These are phyloP conservation scores for Colletotrichum godetiae DNA, from an alignment of 2,329 filamentous ascomycete genomes.

Conservation along the genomic window DNA sequence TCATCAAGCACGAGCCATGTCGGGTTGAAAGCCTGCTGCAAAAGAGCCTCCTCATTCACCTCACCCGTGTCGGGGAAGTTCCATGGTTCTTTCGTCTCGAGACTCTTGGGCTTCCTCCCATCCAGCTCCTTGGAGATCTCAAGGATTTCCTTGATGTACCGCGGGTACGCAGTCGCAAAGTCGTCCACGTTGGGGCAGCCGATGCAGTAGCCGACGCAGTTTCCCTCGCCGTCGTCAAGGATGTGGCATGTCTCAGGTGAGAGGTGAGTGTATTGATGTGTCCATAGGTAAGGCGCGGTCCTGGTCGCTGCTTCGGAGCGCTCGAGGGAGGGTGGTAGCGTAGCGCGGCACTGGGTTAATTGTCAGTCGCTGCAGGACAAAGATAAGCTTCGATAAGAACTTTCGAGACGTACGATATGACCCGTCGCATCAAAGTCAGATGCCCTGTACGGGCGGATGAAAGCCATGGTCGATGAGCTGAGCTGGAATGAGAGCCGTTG, in stretches of 20 bases:
- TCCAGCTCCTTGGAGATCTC: conserved; percentile 39
- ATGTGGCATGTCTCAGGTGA: conserved; percentile 58
- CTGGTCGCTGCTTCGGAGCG: conserved; percentile 46
- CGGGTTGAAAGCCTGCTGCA: conserved; percentile 55
- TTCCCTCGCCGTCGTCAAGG: conserved; percentile 58
- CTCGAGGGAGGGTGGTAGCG: conserved; percentile 56
- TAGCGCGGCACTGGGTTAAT: conserved; percentile 55
- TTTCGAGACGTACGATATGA: conserved; percentile 50
- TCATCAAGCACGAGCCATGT: conserved; percentile 51
- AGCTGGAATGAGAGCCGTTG: background rate
- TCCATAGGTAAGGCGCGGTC: conserved; percentile 62
- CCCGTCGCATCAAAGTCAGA: conserved; percentile 54
- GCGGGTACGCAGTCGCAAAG: conserved; percentile 50
- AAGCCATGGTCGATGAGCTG: conserved; percentile 51
- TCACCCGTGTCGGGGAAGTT: conserved; percentile 35
- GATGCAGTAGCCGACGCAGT: conserved; percentile 62
- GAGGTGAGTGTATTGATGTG: conserved; percentile 60
- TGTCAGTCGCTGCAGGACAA: background rate
- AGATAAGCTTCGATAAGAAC: background rate
- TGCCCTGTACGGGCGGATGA: conserved; percentile 54
- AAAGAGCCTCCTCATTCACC: conserved; percentile 49
- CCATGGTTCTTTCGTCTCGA: conserved; percentile 47
- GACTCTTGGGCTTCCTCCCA: conserved; percentile 36
- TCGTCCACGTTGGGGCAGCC: conserved; percentile 55
- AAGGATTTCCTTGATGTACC: conserved; percentile 52